Base-by-base conservation (phyloP, 352 stramenopile genomes). In the Bremia lactucae region DNA sequence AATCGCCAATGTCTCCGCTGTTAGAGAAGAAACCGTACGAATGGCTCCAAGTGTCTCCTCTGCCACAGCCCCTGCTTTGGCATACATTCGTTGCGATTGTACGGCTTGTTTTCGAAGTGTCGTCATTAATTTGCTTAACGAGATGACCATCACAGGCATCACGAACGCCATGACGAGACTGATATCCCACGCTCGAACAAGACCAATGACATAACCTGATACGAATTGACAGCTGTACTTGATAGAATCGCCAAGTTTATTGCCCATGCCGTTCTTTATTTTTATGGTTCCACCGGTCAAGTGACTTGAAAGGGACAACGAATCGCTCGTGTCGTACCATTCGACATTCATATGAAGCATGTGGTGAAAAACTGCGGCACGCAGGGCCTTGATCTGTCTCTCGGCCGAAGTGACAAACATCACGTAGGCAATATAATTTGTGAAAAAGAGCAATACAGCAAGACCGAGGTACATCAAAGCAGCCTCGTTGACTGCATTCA, bases 261-360 rank as follows among this genome's bases (percentile, higher is more conserved):
- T 31, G 15, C 60, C 63, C 63, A 72, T 72, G n/a, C 53, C 65
- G 33, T 75, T 54, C 37, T 70, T 72, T 28, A 72, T 72, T 23
- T 70, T 72, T 36, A 70, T 50, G 0, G 65, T 75, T 24, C 72
- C 64, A 13, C 58, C 63, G 6, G 51, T 62, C 10, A 74, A 33
- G 3, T 56, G 59, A 36, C 44, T 69, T 4, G 61, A 51, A 1
- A 76, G 40, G 28, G 61, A 28, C 5, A 65, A 46, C 2, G 55
- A 41, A 20, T 76, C 58, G 26, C 33, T 42, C 1, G 4, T n/a
- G 28, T 77, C 66, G 46, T 72, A 73, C 66, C 66, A 77, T 1
- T 21, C 25, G 4, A 77, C 50, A 33, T 73, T 52, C 59, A 73
- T 52, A 28, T 66, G 57, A 5, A 77, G 42, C 48, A 77, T 65